Percentiles rank a stretch among this genome's conserved stretches.
Conservation (phyloP, 495 filamentous ascomycete genomes). For the Hypoxylon crocopeplum region DNA sequence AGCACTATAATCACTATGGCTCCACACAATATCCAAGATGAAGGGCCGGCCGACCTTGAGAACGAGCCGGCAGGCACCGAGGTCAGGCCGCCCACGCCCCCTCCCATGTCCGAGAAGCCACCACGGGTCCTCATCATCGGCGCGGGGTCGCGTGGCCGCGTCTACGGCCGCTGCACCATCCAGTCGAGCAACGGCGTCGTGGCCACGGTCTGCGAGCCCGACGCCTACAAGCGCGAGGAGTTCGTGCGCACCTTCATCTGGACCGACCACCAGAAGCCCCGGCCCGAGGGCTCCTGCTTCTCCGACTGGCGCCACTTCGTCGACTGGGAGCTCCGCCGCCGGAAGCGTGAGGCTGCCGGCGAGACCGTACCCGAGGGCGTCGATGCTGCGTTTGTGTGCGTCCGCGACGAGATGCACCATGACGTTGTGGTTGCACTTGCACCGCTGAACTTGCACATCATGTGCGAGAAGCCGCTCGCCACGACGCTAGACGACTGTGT, state of each 20-base stretch:
- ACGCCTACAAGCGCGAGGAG: constrained; percentile 72
- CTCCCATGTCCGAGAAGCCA: constrained; percentile 47
- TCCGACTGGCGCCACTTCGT: constrained; percentile 76
- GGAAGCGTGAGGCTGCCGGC: constrained; percentile 49
- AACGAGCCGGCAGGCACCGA: constrained; percentile 17
- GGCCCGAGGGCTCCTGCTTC: constrained; percentile 67
- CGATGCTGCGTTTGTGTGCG: constrained; percentile 87
- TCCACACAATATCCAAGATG: constrained; percentile 37
- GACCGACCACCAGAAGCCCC: constrained; percentile 44
- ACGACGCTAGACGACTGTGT: constrained; percentile 79
- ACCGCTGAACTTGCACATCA: constrained; percentile 75
- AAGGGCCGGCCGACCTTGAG: constrained; percentile 32
- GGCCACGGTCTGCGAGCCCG: constrained; percentile 82
- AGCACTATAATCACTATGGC: constrained; percentile 27
- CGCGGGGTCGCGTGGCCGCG: constrained; percentile 81
- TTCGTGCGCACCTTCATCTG: constrained; percentile 75
- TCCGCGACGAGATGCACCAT: constrained; percentile 84
- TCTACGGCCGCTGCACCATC: constrained; percentile 73
- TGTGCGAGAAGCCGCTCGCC: constrained; percentile 94
- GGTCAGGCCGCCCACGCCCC: constrained; percentile 38
- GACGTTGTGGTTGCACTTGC: constrained; percentile 77
- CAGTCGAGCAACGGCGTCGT: constrained; percentile 68
- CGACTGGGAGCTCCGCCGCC: constrained; percentile 64
- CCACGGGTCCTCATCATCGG: constrained; percentile 82
- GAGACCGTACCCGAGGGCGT: constrained; percentile 60